phyloP scores from a whole-genome alignment of 2,329 filamentous ascomycete genomes.

The Penicillium janthinellum region DNA sequence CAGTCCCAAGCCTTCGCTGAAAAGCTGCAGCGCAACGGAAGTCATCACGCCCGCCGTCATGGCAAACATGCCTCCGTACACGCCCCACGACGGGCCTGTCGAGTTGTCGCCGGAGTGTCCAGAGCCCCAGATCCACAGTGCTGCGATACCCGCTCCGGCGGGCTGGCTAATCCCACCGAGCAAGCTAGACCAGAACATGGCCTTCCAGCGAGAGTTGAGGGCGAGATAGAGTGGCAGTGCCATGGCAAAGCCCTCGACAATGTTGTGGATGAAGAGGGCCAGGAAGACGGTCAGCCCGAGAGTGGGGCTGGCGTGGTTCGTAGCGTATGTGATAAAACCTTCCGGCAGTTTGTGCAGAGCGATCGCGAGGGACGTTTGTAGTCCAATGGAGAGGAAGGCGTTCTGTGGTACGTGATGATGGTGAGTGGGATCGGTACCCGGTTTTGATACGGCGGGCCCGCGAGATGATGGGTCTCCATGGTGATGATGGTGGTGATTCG shows the following conservation, averaged over 20 bases:
- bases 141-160: slow-evolving; percentile 79
- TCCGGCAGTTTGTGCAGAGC: slow-evolving; percentile 94
- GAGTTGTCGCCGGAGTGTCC: slow-evolving; percentile 43
- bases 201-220: slow-evolving; percentile 74
- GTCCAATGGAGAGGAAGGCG: slow-evolving; percentile 89
- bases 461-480: not conserved
- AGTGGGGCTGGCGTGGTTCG: slow-evolving; percentile 89
- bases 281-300: slow-evolving; percentile 92
- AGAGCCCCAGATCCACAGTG: slow-evolving; percentile 79
- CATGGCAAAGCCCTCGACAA: slow-evolving; percentile 94
- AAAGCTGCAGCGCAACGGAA: slow-evolving; percentile 84
- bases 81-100: slow-evolving; percentile 53
- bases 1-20: slow-evolving; percentile 80
- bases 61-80: slow-evolving; percentile 72
- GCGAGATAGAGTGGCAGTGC: slow-evolving; percentile 91
- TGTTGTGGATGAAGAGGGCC: slow-evolving; percentile 96
- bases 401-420: slow-evolving; percentile 96
- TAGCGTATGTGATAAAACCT: slow-evolving; percentile 87
- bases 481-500: slow-evolving; percentile 15
- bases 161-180: slow-evolving; percentile 88
- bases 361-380: slow-evolving; percentile 94
- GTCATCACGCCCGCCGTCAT: slow-evolving; percentile 93
- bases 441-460: slow-evolving; percentile 12
- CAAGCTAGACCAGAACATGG: slow-evolving; percentile 80
- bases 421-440: slow-evolving; percentile 54